Base-by-base conservation (phyloP, 768 basidiomycete species). In the Tulasnella sp. region DNA sequence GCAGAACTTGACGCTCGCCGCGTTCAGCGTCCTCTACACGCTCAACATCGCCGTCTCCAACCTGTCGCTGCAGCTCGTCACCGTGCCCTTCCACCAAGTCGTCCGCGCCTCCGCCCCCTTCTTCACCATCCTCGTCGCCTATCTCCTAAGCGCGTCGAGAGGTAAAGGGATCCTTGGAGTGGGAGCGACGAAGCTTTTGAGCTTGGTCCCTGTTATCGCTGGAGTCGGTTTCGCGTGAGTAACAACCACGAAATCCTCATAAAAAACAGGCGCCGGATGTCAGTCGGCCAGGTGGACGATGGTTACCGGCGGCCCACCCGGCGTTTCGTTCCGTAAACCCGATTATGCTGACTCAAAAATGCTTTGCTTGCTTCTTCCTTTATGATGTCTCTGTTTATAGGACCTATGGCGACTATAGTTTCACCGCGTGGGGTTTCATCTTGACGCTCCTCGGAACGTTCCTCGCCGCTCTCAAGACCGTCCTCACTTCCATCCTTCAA, bases 31-130 rank as follows among this genome's bases (percentile, higher is more conserved):
- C 26, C 87, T 99, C 2, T 99, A 98, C 83, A 93, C 96, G 5
- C 85, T 97, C 83, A 99, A 99, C 83, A 97, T 99, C 81, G 91
- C 93, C 57, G 92, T 98, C 71, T 96, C 95, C 86, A 99, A 99
- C 84, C 86, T 95, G 39, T 96, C 94, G 9, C 87, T 97, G 35
- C 88, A 92, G 80, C 86, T 97, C 26, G 96, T 98, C 48, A 96
- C 96, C 9, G 89, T 97, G n/a, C 95, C 95, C 6, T 98, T 99
- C 82, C 98, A 99, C 83, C 97, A 99, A 87, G 95, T 99, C 77
- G 91, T 99, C 51, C 92, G 98, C 39, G 94, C 96, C 5, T 89
- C 93, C n/a, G 93, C 97, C 0, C 98, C 98, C 0, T 88, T 99
- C 73, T 99, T 99, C 86, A 96, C 94, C 32, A 91, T 98, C 81